phyloP scores from a whole-genome alignment of 257 asterid species.

The Orobanche coerulescens region DNA sequence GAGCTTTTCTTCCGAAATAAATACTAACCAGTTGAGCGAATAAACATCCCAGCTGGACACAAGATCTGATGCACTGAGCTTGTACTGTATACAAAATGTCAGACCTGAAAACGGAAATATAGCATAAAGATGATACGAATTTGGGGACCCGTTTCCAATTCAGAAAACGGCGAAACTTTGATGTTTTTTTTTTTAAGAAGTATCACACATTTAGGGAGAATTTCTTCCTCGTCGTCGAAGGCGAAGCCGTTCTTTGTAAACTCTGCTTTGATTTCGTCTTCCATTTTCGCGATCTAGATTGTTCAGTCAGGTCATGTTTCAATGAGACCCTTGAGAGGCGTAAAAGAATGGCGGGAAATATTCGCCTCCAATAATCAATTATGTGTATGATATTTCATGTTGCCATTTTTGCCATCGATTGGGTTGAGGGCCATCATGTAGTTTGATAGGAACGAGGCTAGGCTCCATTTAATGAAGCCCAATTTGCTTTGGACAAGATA shows the following conservation, averaged over 20 bases:
- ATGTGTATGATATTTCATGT: no score
- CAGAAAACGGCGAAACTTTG: not conserved
- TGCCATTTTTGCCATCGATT: no score
- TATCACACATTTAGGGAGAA: conserved; percentile 63
- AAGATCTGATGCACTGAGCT: conserved; percentile 78
- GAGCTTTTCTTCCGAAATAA: not conserved
- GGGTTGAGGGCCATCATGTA: no score
- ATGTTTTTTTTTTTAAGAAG: no score
- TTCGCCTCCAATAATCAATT: conserved; percentile 34
- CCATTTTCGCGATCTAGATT: conserved; percentile 46
- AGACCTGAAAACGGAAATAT: conserved; percentile 36
- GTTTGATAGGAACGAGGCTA: no score
- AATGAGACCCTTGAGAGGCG: not conserved
- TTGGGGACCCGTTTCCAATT: not conserved
- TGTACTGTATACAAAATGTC: conserved; percentile 71
- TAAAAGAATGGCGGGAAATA: conserved; percentile 46
- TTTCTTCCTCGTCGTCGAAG: conserved; percentile 62
- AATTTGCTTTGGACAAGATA: no score
- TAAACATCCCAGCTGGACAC: conserved; percentile 87
- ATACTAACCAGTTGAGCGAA: conserved; percentile 66
- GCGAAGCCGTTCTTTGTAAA: conserved; percentile 48
- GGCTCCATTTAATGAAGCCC: no score
- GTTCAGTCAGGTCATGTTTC: conserved; percentile 34
- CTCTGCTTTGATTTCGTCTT: conserved; percentile 73
- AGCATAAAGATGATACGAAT: conserved; percentile 2